A percentile compares a stretch with the other conserved stretches of the same genome.
phyloP scores from a whole-genome alignment of 2,329 filamentous ascomycete genomes.

The Exophiala phaeomuriformis region DNA sequence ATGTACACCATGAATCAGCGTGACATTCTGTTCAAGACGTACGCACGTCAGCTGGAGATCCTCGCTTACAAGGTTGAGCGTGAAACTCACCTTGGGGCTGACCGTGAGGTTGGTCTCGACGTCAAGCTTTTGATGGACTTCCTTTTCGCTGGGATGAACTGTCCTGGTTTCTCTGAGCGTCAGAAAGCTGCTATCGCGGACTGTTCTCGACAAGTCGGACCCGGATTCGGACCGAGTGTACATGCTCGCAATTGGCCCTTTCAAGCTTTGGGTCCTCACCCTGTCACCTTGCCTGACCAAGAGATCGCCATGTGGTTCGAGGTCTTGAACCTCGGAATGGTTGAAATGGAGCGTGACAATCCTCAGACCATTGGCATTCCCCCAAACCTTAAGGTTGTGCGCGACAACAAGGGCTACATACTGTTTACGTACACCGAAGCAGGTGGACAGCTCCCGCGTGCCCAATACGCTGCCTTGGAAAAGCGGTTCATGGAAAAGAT shows the following conservation, averaged over 20 bases:
- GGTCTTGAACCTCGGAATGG: conserved; percentile 17
- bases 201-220: conserved; percentile 5
- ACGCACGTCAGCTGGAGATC: conserved; percentile 56
- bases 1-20: conserved; percentile 44
- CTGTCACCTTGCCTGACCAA: conserved; percentile 13
- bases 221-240: conserved; percentile 9
- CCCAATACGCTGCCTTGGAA: conserved; percentile 13
- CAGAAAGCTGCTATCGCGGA: conserved; percentile 27
- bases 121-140: conserved; percentile 35
- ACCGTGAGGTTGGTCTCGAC: conserved; percentile 35
- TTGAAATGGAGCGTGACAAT: conserved; percentile 9
- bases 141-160: conserved; percentile 36
- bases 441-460: conserved; percentile 11
- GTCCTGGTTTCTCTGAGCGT: conserved; percentile 40
- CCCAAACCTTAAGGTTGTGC: conserved; percentile 10
- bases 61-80: conserved; percentile 54
- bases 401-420: conserved; percentile 13
- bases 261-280: conserved; percentile 16
- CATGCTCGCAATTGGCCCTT: conserved; percentile 25
- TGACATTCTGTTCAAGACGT: conserved; percentile 39
- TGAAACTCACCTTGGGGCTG: conserved; percentile 4
- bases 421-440: conserved; percentile 13
- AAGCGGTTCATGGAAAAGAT: conserved; percentile 9
- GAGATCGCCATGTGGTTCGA: conserved; percentile 24
- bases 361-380: conserved; percentile 8